These are phyloP conservation scores for Trametes pubescens DNA, from an alignment of 1,284 basidiomycete species.

Conservation along the genomic window DNA sequence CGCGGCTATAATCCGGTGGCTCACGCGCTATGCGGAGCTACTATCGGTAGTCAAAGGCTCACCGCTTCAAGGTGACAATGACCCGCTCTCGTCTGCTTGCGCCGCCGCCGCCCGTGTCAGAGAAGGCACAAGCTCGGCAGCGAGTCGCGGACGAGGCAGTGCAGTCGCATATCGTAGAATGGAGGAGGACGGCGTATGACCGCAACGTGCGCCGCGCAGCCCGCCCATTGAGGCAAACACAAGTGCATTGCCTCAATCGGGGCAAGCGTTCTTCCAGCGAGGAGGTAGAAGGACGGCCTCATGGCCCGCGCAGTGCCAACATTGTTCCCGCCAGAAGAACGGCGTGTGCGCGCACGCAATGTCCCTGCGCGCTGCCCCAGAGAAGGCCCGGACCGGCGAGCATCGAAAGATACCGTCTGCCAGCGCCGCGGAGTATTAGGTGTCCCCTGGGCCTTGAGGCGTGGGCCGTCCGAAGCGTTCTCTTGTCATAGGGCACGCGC, in stretches of 20 bases:
- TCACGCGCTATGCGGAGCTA: background rate
- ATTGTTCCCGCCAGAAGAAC: slow-evolving; percentile 18
- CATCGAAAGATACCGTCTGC: background rate
- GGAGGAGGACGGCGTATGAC: slow-evolving; percentile 13
- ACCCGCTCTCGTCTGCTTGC: background rate
- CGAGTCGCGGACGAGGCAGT: slow-evolving; percentile 20
- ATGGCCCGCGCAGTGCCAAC: slow-evolving; percentile 14
- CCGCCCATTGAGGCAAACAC: slow-evolving; percentile 14
- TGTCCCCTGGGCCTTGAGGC: background rate
- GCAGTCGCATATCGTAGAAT: slow-evolving; percentile 10
- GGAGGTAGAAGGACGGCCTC: slow-evolving; percentile 9
- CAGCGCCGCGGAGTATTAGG: background rate
- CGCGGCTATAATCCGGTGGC: background rate
- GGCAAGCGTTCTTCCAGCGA: background rate
- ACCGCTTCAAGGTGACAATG: background rate
- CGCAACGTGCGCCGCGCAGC: slow-evolving; percentile 18
- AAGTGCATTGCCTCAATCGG: slow-evolving; percentile 16
- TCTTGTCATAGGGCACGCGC: slow-evolving; percentile 8
- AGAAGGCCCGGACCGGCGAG: background rate
- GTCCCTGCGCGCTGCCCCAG: background rate
- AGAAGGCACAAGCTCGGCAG: slow-evolving; percentile 4
- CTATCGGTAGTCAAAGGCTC: background rate
- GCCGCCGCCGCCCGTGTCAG: slow-evolving; percentile 1
- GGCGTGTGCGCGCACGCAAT: slow-evolving; percentile 1
- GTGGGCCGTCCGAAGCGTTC: slow-evolving; percentile 1